Conservation (phyloP, 495 filamentous ascomycete genomes). For the Trichodelitschia bisporula region DNA sequence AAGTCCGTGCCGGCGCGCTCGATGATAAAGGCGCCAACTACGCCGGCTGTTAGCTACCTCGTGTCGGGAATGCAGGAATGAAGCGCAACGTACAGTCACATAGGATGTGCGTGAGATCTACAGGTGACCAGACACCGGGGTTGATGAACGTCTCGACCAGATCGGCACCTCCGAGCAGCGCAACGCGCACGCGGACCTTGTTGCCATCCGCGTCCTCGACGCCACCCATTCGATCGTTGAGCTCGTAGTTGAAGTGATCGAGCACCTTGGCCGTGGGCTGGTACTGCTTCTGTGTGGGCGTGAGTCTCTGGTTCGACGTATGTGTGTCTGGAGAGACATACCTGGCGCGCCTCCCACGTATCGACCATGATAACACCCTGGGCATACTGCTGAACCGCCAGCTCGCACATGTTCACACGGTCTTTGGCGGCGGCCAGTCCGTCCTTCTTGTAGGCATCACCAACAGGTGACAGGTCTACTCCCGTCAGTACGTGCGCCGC, state of each 20-base stretch:
- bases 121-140: slow-evolving; percentile 51
- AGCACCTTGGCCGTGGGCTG: slow-evolving; percentile 72
- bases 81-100: slow-evolving; percentile 24
- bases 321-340: background rate
- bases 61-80: background rate
- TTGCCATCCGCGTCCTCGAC: slow-evolving; percentile 39
- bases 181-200: slow-evolving; percentile 32
- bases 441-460: slow-evolving; percentile 77
- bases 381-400: slow-evolving; percentile 43
- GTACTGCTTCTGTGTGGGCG: slow-evolving; percentile 44
- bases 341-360: slow-evolving; percentile 34
- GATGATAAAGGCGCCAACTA: slow-evolving; percentile 59
- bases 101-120: slow-evolving; percentile 74
- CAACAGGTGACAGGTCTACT: slow-evolving; percentile 57
- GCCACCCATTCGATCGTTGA: slow-evolving; percentile 18
- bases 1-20: slow-evolving; percentile 79
- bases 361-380: slow-evolving; percentile 48
- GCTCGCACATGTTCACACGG: slow-evolving; percentile 44
- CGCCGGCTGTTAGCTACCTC: background rate
- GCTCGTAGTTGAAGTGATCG: background rate
- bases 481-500: no score
- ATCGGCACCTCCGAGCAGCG: slow-evolving; percentile 59
- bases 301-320: background rate
- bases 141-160: slow-evolving; percentile 69
- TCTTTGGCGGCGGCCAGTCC: slow-evolving; percentile 56